These are phyloP conservation scores for Blastobotrys indianensis DNA, from an alignment of 1,139 yeast genomes.

Conservation along the genomic window DNA sequence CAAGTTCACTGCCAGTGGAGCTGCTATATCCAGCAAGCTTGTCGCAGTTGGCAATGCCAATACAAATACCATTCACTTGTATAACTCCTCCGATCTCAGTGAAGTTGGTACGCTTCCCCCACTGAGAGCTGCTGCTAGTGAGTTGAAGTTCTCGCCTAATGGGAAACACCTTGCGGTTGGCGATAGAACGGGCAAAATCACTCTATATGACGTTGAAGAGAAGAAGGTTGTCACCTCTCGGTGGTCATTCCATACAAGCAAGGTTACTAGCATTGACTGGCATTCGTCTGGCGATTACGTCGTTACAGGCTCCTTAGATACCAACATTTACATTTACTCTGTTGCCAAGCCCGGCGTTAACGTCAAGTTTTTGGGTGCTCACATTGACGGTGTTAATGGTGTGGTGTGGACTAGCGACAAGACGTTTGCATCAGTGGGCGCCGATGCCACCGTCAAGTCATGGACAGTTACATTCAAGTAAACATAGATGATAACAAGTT, in stretches of 20 bases:
- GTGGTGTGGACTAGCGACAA: constrained; percentile 58
- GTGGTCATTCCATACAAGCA: constrained; percentile 93
- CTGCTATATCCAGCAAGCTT: constrained; percentile 34
- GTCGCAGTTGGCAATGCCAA: constrained; percentile 29
- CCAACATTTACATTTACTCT: constrained; percentile 73
- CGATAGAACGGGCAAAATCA: constrained; percentile 78
- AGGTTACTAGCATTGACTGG: constrained; percentile 75
- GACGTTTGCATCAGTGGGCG: constrained; percentile 62
- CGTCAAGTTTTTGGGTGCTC: constrained; percentile 70
- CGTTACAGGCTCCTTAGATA: constrained; percentile 78
- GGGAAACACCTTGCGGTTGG: constrained; percentile 74
- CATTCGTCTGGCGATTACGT: constrained; percentile 63
- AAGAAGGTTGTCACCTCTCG: constrained; percentile 68
- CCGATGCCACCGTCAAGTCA: constrained; percentile 71
- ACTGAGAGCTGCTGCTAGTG: constrained; percentile 58
- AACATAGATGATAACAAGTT: background rate
- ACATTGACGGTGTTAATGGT: constrained; percentile 76
- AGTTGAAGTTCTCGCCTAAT: constrained; percentile 64
- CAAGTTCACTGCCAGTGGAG: constrained; percentile 20
- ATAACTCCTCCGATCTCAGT: constrained; percentile 15
- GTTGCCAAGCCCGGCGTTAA: constrained; percentile 73
- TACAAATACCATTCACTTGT: constrained; percentile 19
- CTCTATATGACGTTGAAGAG: constrained; percentile 54
- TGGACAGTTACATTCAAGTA: constrained; percentile 45
- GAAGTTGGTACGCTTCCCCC: constrained; percentile 37